Base-by-base conservation (phyloP, 257 asterid genomes). In the Rehmannia glutinosa region DNA sequence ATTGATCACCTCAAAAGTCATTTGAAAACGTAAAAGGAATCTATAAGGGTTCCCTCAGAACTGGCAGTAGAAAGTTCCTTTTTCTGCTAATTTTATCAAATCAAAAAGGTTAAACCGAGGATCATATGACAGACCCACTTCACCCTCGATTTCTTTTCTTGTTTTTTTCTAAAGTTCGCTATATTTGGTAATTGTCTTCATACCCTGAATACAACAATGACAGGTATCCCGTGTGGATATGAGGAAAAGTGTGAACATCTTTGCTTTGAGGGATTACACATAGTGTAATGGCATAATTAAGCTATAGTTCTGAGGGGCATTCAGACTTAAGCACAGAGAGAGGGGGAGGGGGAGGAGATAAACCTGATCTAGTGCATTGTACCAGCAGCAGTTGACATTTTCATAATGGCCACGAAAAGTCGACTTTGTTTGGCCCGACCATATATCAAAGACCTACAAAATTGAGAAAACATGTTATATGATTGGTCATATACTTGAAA, bases 361-460 rank as follows among this genome's bases (percentile, higher is more conserved):
- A 49, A 91, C 99, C 97, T 91, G 99, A 80, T 91, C 93, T 16
- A 64, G 77, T n/a, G 85, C 72, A 74, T 74, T 81, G 80, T 86
- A 91, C 84, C 95, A 87, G 77, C 97, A 94, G 73, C 99, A 91
- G 74, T 91, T 91, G 53, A 88, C 85, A 76, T 87, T 85, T 69
- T 91, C 97, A 38, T 87, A 94, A 73, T 94, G 99, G 41, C 96
- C 97, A 71, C 86, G 93, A 27, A 91, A 87, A 51, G 77, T 77
- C 54, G 45, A 73, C 86, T 81, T 71, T 20, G 85, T 80, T 82
- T 81, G 90, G 69, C 97, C 99, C n/a, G 97, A 86, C 97, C 96
- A 94, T 64, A 85, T 58, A 73, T 91, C 92, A 80, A 88, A 88
- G 33, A 86, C 96, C 99, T 91, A 70, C 21, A 45, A 60, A 66